These are phyloP conservation scores for Alliaria petiolata DNA, from an alignment of 345 rosid species.

Conservation along the genomic window DNA sequence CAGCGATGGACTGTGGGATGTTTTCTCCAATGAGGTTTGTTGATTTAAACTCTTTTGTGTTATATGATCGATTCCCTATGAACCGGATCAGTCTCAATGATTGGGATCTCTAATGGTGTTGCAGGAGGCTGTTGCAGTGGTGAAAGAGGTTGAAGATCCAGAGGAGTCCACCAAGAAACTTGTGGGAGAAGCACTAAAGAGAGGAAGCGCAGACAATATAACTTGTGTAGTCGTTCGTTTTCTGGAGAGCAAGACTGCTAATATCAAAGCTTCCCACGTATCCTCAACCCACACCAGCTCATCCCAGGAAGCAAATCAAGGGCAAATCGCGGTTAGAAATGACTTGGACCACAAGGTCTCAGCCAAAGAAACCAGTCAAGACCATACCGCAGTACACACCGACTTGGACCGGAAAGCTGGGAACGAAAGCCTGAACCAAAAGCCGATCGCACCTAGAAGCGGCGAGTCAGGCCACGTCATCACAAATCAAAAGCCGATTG, in stretches of 20 bases:
- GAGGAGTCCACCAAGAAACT: slow-evolving; percentile 82
- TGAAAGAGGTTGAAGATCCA: slow-evolving; percentile 69
- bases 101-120: background rate
- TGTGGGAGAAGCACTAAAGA: slow-evolving; percentile 73
- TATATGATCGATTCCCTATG: too few species aligned
- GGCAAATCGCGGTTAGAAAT: background rate
- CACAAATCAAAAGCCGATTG: background rate
- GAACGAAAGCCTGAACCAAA: background rate
- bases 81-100: too few species aligned
- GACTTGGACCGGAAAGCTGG: background rate
- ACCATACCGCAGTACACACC: background rate
- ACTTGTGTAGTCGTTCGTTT: slow-evolving; percentile 92
- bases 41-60: background rate
- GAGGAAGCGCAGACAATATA: slow-evolving; percentile 97
- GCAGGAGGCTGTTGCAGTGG: slow-evolving; percentile 90
- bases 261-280: background rate
- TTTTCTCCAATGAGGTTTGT: slow-evolving; percentile 87
- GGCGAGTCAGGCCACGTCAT: background rate
- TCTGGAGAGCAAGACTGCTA: slow-evolving; percentile 23
- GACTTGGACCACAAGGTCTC: slow-evolving; percentile 3
- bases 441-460: background rate
- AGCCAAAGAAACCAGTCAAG: slow-evolving; percentile 19
- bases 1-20: slow-evolving; percentile 99
- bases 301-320: background rate
- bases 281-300: slow-evolving; percentile 15